Base-by-base conservation (phyloP, 2,329 filamentous ascomycete species). In the Rhytidhysteron rufulum region DNA sequence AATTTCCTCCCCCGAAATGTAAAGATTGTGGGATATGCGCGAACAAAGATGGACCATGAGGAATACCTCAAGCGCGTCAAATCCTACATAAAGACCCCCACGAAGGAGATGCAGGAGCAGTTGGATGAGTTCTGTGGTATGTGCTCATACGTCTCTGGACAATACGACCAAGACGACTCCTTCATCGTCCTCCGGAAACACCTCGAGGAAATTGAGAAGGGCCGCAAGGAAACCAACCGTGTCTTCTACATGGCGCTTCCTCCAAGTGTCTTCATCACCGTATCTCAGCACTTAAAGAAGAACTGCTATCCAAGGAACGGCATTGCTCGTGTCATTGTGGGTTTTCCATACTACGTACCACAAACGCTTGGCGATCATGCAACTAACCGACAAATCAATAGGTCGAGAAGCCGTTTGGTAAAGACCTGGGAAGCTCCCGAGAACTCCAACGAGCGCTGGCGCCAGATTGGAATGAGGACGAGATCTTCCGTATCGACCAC, bases 241-340 rank as follows among this genome's bases (percentile, higher is more conserved):
- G 79, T 98, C 57, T 98, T 98, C 76, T 98, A 98, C 80, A 98
- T 98, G 93, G 93, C 93, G 6, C 79, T 98, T 22, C 93, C 93
- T 5, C 93, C 93, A 34, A 96, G 89, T 57, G 93, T 98, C 62
- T 98, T 98, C 77, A 97, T 88, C 55, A 88, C 91, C 45, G 93
- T 98, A 49, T 97, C 91, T 4, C 88, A 97, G 70, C 91, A 97
- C 68, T 72, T 98, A 57, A 98, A 97, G 82, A 85, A 83, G 68
- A 95, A 91, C 77, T 95, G 90, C 78, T 98, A 98, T 67, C 93
- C 93, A 20, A 80, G 80, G 61, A 87, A 81, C 49, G 93, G 93
- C 50, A 88, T 97, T 69, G 85, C 90, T 45, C 86, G 93, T 53
- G 88, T 98, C 58, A 95, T 98, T 71, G 90, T 95, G 72, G 66